These are phyloP conservation scores for Acanthochlamys bracteata DNA, from an alignment of 106 monocot species.

Conservation along the genomic window DNA sequence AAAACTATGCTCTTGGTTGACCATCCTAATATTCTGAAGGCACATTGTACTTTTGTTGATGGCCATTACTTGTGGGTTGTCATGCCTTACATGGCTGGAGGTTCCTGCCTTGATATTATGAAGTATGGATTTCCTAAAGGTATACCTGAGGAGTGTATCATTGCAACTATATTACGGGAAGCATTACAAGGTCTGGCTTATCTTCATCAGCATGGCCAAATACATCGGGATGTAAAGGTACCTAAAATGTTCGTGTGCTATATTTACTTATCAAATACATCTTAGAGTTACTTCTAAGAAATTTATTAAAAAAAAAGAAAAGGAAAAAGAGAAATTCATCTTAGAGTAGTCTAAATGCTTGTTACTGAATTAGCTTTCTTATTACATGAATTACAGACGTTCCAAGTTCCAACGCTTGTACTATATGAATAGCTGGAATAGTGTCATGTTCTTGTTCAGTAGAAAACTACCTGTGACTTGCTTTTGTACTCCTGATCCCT, in stretches of 20 bases:
- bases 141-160: constrained; percentile 60
- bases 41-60: constrained; percentile 83
- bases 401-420: too few relatives aligned
- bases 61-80: constrained; percentile 74
- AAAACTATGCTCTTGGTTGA: constrained; percentile 81
- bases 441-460: too few relatives aligned
- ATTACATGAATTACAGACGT: too few relatives aligned
- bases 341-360: background rate
- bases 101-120: constrained; percentile 88
- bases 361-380: too few relatives aligned
- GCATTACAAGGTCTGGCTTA: constrained; percentile 75
- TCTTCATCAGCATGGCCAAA: constrained; percentile 87
- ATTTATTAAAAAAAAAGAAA: background rate
- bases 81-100: constrained; percentile 91
- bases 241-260: background rate
- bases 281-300: background rate
- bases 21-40: constrained; percentile 81
- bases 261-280: background rate
- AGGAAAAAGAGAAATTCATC: too few relatives aligned
- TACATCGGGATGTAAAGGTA: constrained; percentile 97
- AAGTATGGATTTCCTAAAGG: constrained; percentile 73
- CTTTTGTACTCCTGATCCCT: background rate
- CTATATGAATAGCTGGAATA: too few relatives aligned
- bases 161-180: constrained; percentile 70
- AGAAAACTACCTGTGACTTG: background rate